These are phyloP conservation scores for Dryadomyces sulphureus DNA, from an alignment of 2,329 filamentous ascomycete species.

Conservation along the genomic window DNA sequence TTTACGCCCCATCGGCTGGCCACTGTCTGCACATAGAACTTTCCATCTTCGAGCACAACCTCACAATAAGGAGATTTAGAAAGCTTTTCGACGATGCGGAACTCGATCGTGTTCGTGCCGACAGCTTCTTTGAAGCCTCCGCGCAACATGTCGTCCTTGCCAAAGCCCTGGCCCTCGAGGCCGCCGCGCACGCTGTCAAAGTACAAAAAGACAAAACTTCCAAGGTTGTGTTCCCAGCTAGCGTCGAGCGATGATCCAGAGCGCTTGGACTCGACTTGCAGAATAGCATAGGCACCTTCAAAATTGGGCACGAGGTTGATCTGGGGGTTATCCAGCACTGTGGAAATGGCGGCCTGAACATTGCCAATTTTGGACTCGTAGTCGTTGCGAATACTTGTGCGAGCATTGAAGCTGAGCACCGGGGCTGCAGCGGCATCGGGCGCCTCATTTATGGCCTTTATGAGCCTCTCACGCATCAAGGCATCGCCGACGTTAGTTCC, in stretches of 20 bases:
- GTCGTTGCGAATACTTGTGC: conserved; percentile 24
- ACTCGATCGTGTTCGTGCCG: conserved; percentile 24
- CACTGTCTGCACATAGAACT: conserved; percentile 27
- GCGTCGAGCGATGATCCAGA: conserved; percentile 15
- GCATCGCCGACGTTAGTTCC: conserved; percentile 29
- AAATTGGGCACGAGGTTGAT: conserved; percentile 33
- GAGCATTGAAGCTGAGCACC: conserved; percentile 26
- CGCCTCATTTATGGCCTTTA: conserved; percentile 30
- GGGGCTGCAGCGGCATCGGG: conserved; percentile 12
- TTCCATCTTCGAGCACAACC: conserved; percentile 30
- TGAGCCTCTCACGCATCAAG: conserved; percentile 21
- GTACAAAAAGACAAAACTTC: conserved; percentile 24
- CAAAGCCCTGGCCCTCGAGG: conserved; percentile 9
- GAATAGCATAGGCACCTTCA: conserved; percentile 24
- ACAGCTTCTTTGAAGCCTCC: conserved; percentile 33
- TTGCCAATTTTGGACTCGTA: conserved; percentile 28
- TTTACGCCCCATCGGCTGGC: conserved; percentile 22
- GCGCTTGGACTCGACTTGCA: conserved; percentile 14
- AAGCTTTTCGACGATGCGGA: conserved; percentile 32
- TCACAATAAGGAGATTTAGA: conserved; percentile 28
- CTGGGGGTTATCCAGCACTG: conserved; percentile 20
- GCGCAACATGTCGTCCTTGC: conserved; percentile 27
- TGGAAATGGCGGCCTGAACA: conserved; percentile 22
- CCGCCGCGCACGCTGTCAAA: conserved; percentile 22
- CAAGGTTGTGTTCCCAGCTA: conserved; percentile 30